Evolutionary conservation across 768 basidiomycete genomes (phyloP), one percentile per base, ranked within the genome.

Genomic region (Phaeolepiota aurea): DNA sequence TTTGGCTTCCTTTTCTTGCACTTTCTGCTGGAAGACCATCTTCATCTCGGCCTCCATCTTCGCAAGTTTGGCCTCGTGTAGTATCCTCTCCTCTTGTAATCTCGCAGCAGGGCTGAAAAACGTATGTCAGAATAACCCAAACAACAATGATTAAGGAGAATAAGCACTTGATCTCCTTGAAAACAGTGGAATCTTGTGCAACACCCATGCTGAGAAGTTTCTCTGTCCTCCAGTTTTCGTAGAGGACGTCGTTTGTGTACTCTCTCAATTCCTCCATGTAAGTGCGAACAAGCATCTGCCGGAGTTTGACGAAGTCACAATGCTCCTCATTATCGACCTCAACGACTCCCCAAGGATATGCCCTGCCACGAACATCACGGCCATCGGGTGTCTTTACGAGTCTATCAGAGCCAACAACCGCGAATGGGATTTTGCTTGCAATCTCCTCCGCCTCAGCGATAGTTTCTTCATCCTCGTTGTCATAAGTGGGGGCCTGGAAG

Each of bases 11-110:
- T 99, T 98, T 63, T 99, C 96, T 61, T 92, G 90, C 41, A 99
- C 96, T 64, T 99, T 99, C 66, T 98, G 96, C 60, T 93, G 92
- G 91, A 99, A 99, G 53, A 99, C 96, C 89, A 94, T 91, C 80
- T 97, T 98, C 96, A 99, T 99, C 74, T 98, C 96, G 42, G 92
- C 87, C 69, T 99, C 96, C 85, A 97, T 97, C 81, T 99, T 99
- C 42, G 89, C 79, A 41, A 99, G 79, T 63, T 98, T 98, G 51
- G 88, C 87, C 66, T 99, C 94, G 66, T 99, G 94, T 56, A 97
- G 63, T 39, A 89, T 72, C 42, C 96, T 87, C 59, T 99, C 96
- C 59, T 99, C 96, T 48, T 93, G 91, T 68, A 90, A 77, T 64
- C 91, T 86, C 44, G 87, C 88, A 37, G 93, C 93, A 47, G 96